phyloP scores from a whole-genome alignment of 2,329 filamentous ascomycete genomes.

The Neofusicoccum sp. region DNA sequence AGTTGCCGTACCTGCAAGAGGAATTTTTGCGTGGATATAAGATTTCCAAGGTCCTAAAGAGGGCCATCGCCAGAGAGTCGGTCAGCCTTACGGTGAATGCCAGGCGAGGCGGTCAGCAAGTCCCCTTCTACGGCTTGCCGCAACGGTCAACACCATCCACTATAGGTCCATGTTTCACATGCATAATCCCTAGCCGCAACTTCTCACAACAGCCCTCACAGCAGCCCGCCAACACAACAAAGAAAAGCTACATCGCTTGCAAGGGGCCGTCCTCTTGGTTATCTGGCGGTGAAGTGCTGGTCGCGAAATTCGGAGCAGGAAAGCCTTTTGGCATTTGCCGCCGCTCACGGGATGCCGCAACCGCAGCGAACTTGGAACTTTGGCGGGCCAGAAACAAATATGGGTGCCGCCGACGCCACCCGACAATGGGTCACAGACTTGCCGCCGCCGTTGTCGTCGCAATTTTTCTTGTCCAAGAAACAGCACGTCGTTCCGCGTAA shows the following conservation, averaged over 20 bases:
- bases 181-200: constrained; percentile 19
- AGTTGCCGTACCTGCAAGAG: background rate
- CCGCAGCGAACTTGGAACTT: background rate
- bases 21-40: background rate
- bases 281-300: constrained; percentile 7
- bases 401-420: background rate
- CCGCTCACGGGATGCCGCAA: constrained; percentile 8
- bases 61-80: background rate
- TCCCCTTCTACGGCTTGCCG: background rate
- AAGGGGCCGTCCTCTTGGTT: background rate
- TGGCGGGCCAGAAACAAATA: background rate
- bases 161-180: constrained; percentile 18
- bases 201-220: background rate
- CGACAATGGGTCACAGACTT: constrained; percentile 2
- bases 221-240: constrained; percentile 11
- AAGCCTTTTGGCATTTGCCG: background rate
- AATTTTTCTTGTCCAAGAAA: background rate
- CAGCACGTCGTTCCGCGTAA: background rate
- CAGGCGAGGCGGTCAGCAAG: constrained; percentile 20
- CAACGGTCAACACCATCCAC: constrained; percentile 17
- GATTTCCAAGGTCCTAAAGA: background rate
- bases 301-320: background rate
- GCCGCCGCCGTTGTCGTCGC: background rate
- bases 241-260: constrained; percentile 11
- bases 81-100: background rate